phyloP scores from a whole-genome alignment of 1,284 basidiomycete species.

The Psilocybe mexicana region DNA sequence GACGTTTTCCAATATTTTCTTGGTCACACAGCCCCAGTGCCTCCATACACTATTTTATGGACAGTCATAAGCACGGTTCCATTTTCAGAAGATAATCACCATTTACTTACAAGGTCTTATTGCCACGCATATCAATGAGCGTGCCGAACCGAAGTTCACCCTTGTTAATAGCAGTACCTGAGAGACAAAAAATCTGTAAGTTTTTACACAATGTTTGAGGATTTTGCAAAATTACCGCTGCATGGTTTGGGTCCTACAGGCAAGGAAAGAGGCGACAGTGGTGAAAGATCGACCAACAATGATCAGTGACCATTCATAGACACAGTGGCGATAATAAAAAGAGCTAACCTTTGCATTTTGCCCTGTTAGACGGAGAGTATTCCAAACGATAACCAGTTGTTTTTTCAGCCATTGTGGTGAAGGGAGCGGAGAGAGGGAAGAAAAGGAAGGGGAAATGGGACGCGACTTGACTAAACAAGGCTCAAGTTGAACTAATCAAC shows the following conservation, averaged over 20 bases:
- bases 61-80: not conserved
- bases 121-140: slow-evolving; percentile 76
- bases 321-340: slow-evolving; percentile 24
- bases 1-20: slow-evolving; percentile 71
- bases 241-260: slow-evolving; percentile 79
- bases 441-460: slow-evolving; percentile 13
- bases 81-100: not conserved
- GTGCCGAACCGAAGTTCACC: slow-evolving; percentile 73
- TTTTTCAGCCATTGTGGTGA: slow-evolving; percentile 32
- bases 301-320: slow-evolving; percentile 10
- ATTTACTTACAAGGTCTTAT: slow-evolving; percentile 64
- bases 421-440: slow-evolving; percentile 24
- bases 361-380: slow-evolving; percentile 64
- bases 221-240: slow-evolving; percentile 40
- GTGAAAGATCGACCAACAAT: slow-evolving; percentile 20
- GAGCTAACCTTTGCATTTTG: slow-evolving; percentile 81
- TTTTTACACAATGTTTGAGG: slow-evolving; percentile 7
- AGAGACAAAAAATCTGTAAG: slow-evolving; percentile 17
- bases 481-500: slow-evolving; percentile 19
- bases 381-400: slow-evolving; percentile 75
- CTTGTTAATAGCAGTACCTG: slow-evolving; percentile 74
- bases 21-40: slow-evolving; percentile 82
- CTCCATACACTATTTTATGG: slow-evolving; percentile 59
- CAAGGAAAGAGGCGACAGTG: slow-evolving; percentile 19
- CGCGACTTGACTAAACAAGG: slow-evolving; percentile 17